These are phyloP conservation scores for Waitea zeae DNA, from an alignment of 1,284 basidiomycete genomes.

Conservation along the genomic window DNA sequence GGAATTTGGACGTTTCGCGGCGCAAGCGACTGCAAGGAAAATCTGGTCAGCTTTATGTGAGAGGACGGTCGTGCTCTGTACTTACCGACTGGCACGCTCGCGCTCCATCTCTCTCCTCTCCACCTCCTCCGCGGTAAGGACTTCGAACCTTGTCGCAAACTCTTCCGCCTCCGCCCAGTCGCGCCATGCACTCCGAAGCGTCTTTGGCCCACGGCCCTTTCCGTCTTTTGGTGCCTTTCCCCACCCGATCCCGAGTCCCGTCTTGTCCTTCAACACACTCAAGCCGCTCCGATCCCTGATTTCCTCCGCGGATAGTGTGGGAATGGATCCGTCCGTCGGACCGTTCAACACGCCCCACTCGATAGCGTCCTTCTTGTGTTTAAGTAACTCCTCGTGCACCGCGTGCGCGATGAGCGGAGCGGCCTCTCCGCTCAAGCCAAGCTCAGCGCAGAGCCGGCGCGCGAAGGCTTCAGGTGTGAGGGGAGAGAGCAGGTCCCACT, in stretches of 20 bases:
- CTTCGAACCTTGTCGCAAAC: slow-evolving; percentile 81
- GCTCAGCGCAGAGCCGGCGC: slow-evolving; percentile 63
- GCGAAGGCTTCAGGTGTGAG: slow-evolving; percentile 86
- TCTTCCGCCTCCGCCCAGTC: slow-evolving; percentile 91
- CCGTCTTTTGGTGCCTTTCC: slow-evolving; percentile 52
- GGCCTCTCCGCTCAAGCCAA: slow-evolving; percentile 81
- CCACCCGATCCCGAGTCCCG: slow-evolving; percentile 55
- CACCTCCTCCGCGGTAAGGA: slow-evolving; percentile 79
- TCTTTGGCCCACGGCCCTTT: slow-evolving; percentile 63
- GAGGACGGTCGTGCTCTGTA: slow-evolving; percentile 11
- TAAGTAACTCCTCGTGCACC: slow-evolving; percentile 86
- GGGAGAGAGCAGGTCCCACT: slow-evolving; percentile 92
- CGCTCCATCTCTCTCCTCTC: slow-evolving; percentile 72
- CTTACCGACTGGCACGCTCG: slow-evolving; percentile 58
- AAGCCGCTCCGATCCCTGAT: slow-evolving; percentile 27
- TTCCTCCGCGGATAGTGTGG: slow-evolving; percentile 9
- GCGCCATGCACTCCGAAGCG: slow-evolving; percentile 81
- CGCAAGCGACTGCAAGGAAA: slow-evolving; percentile 34
- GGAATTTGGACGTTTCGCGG: slow-evolving; percentile 62
- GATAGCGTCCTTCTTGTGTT: slow-evolving; percentile 87
- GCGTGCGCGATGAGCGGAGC: slow-evolving; percentile 82
- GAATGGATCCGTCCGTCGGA: slow-evolving; percentile 20
- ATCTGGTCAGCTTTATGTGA: slow-evolving; percentile 3
- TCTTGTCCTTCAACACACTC: slow-evolving; percentile 57
- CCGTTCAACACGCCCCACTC: slow-evolving; percentile 79